Conservation (phyloP, 1,284 basidiomycete genomes). For the Tilletia walkeri region DNA sequence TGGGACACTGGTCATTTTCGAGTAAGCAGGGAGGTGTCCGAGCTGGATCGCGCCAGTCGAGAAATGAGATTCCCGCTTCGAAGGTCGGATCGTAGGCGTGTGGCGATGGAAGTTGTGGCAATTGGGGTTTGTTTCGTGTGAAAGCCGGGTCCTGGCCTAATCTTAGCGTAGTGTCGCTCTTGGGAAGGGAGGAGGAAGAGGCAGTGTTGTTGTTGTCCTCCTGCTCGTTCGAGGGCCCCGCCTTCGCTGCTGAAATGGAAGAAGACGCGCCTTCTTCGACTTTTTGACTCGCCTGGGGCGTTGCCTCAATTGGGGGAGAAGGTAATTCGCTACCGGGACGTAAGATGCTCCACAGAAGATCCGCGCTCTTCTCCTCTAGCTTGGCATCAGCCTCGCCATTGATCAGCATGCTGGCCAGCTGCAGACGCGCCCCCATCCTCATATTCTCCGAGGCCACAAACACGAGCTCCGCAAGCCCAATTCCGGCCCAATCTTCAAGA, state of each 20-base stretch:
- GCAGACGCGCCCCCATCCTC: background rate
- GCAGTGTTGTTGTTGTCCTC: too few species aligned
- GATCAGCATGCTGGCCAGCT: constrained; percentile 7
- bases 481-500: constrained; percentile 12
- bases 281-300: background rate
- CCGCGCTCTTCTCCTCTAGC: background rate
- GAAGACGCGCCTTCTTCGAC: background rate
- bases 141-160: too few species aligned
- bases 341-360: background rate
- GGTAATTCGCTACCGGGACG: background rate
- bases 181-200: too few species aligned
- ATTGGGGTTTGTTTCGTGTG: background rate
- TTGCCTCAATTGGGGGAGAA: background rate
- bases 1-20: background rate
- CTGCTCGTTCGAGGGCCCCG: background rate
- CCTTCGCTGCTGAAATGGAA: background rate
- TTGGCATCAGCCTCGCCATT: background rate
- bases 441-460: background rate
- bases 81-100: constrained; percentile 4
- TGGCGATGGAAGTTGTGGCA: background rate
- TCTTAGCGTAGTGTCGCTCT: too few species aligned
- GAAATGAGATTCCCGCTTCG: constrained; percentile 11
- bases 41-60: constrained; percentile 12
- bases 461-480: background rate
- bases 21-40: background rate